These are phyloP conservation scores for Pythium phragmitis DNA, from an alignment of 352 stramenopile genomes.

Conservation along the genomic window DNA sequence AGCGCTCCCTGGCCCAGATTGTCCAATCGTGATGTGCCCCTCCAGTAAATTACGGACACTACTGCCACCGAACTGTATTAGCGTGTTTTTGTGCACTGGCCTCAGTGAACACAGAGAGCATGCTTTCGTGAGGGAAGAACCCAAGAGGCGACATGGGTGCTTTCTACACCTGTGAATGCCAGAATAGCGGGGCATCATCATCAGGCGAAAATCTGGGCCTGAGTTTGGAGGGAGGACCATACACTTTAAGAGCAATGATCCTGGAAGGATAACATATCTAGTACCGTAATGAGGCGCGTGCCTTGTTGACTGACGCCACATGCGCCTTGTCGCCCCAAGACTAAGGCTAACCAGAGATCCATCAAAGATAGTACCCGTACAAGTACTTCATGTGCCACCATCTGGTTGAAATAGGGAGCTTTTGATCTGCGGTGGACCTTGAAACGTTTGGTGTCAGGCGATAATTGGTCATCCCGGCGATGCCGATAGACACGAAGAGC, in stretches of 20 bases:
- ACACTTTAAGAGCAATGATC: too few relatives aligned
- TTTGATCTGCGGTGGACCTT: not conserved
- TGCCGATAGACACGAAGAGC: slow-evolving; percentile 22
- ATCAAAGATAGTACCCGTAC: not conserved
- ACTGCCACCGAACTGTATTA: slow-evolving; percentile 19
- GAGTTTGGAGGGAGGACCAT: too few relatives aligned
- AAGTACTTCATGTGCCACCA: slow-evolving; percentile 15
- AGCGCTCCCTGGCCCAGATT: slow-evolving; percentile 16
- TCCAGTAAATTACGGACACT: slow-evolving; percentile 21
- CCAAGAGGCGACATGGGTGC: too few relatives aligned
- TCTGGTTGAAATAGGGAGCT: slow-evolving; percentile 8
- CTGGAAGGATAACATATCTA: too few relatives aligned
- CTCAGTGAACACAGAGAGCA: too few relatives aligned
- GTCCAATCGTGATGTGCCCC: slow-evolving; percentile 16
- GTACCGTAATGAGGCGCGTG: too few relatives aligned
- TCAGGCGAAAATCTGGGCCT: too few relatives aligned
- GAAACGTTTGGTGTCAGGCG: not conserved
- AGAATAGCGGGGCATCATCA: too few relatives aligned
- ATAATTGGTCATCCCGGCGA: not conserved
- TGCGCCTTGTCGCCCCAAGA: slow-evolving; percentile 5
- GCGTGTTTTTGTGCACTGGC: slow-evolving; percentile 17
- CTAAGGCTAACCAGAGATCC: not conserved
- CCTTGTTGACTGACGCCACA: not conserved
- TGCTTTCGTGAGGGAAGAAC: too few relatives aligned
- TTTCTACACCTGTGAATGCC: too few relatives aligned